phyloP scores from a whole-genome alignment of 257 asterid genomes.

The Lycium ferocissimum region DNA sequence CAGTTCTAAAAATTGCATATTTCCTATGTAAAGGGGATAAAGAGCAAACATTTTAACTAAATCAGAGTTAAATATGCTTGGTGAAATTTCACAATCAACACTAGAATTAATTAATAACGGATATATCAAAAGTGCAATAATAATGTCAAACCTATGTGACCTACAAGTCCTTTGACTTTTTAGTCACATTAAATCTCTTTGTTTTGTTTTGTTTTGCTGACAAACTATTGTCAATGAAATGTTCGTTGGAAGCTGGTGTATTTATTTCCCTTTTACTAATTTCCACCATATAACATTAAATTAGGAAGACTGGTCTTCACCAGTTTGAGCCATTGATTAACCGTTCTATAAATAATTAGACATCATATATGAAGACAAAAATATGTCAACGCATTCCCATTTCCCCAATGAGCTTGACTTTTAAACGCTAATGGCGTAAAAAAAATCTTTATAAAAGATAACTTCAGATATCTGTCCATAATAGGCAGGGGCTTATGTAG shows the following conservation, averaged over 20 bases:
- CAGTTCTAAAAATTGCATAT: too few species aligned
- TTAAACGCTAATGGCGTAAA: too few species aligned
- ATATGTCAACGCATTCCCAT: rapidly evolving
- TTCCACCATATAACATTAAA: background rate
- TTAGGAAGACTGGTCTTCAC: background rate
- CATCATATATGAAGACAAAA: background rate
- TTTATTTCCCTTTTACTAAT: background rate
- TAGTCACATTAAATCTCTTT: background rate
- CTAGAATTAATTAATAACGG: too few species aligned
- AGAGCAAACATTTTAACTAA: too few species aligned
- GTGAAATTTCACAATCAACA: too few species aligned
- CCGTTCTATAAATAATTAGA: background rate
- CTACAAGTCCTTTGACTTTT: background rate
- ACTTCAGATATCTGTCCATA: too few species aligned
- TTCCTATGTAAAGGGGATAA: too few species aligned
- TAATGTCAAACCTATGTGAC: too few species aligned
- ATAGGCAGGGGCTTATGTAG: too few species aligned
- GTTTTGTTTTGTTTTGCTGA: background rate
- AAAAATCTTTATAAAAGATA: too few species aligned
- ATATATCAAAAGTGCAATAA: too few species aligned
- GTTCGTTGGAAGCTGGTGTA: background rate
- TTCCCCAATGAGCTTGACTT: background rate
- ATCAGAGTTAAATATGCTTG: too few species aligned
- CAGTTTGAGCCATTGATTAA: background rate
- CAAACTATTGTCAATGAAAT: background rate